A percentile compares a stretch with the other conserved stretches of the same genome.
phyloP scores from a whole-genome alignment of 225 moss, liverwort and hornwort species.

The Marchantia paleacea region DNA sequence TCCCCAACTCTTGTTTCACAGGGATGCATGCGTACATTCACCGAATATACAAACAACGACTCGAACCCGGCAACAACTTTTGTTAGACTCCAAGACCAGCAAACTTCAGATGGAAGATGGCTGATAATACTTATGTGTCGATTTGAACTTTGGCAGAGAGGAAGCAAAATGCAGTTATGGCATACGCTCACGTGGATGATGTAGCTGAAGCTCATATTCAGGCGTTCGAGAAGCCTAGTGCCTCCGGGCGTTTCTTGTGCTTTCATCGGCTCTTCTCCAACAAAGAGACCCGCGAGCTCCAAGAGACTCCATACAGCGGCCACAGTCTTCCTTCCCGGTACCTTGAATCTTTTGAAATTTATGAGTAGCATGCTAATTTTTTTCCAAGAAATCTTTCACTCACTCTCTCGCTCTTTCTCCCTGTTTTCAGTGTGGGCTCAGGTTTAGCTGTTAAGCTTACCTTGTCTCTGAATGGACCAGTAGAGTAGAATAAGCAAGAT shows the following conservation, averaged over 20 bases:
- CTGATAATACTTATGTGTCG: slow-evolving; percentile 30
- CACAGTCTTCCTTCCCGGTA: slow-evolving; percentile 27
- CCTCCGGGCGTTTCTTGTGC: slow-evolving; percentile 78
- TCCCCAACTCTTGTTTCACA: background rate
- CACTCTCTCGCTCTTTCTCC: background rate
- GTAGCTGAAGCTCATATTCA: slow-evolving; percentile 74
- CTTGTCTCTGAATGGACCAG: background rate
- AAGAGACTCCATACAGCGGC: slow-evolving; percentile 11
- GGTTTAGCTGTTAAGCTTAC: background rate
- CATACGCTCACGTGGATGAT: slow-evolving; percentile 80
- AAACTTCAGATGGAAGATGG: background rate
- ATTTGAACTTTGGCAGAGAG: slow-evolving; percentile 34
- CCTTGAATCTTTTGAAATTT: background rate
- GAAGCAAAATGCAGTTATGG: slow-evolving; percentile 66
- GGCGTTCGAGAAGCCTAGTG: slow-evolving; percentile 61
- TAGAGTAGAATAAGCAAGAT: background rate
- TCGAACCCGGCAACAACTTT: background rate
- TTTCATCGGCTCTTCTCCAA: slow-evolving; percentile 37
- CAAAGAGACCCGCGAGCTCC: slow-evolving; percentile 28
- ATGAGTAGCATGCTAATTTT: background rate
- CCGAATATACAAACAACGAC: background rate
- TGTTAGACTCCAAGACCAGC: background rate
- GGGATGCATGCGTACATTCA: background rate
- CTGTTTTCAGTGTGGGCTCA: background rate
- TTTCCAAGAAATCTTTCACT: background rate